phyloP scores from a whole-genome alignment of 768 basidiomycete species.

The Antrodiella citrinella region DNA sequence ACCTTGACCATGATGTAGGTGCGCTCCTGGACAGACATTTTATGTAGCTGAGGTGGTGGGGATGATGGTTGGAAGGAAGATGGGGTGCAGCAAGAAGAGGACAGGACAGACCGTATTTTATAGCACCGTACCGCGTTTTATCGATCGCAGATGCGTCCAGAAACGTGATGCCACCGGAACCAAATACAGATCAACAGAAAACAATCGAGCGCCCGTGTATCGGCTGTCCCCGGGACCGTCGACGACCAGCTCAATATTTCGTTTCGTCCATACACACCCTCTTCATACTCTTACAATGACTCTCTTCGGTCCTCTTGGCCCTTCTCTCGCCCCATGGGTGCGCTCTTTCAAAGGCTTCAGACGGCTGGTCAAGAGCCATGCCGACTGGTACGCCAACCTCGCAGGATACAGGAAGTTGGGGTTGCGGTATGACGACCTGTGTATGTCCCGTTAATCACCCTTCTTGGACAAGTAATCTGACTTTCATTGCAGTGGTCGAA shows the following conservation, averaged over 20 bases:
- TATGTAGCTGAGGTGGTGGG: slow-evolving; percentile 14
- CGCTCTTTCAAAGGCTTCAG: slow-evolving; percentile 60
- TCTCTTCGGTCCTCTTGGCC: slow-evolving; percentile 58
- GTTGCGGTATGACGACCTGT: slow-evolving; percentile 90
- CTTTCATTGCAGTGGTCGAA: slow-evolving; percentile 49
- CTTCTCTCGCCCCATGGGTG: slow-evolving; percentile 72
- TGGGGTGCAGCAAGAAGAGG: not conserved
- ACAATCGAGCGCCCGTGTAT: not conserved
- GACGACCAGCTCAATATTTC: not conserved
- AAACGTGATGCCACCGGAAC: not conserved
- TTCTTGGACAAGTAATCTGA: no score
- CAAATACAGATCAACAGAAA: slow-evolving; percentile 4
- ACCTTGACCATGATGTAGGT: slow-evolving; percentile 99
- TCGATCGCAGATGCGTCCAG: slow-evolving; percentile 16
- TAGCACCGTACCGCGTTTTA: slow-evolving; percentile 9
- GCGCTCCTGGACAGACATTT: slow-evolving; percentile 73
- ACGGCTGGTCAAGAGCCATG: slow-evolving; percentile 66
- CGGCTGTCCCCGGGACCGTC: not conserved
- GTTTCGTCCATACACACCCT: slow-evolving; percentile 1
- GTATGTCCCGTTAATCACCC: slow-evolving; percentile 39
- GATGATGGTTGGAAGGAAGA: slow-evolving; percentile 21
- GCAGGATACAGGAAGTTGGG: slow-evolving; percentile 83
- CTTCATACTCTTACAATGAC: slow-evolving; percentile 21
- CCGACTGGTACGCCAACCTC: slow-evolving; percentile 73
- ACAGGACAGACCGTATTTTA: slow-evolving; percentile 10